Base-by-base conservation (phyloP, 768 basidiomycete genomes). In the Bullera alba region DNA sequence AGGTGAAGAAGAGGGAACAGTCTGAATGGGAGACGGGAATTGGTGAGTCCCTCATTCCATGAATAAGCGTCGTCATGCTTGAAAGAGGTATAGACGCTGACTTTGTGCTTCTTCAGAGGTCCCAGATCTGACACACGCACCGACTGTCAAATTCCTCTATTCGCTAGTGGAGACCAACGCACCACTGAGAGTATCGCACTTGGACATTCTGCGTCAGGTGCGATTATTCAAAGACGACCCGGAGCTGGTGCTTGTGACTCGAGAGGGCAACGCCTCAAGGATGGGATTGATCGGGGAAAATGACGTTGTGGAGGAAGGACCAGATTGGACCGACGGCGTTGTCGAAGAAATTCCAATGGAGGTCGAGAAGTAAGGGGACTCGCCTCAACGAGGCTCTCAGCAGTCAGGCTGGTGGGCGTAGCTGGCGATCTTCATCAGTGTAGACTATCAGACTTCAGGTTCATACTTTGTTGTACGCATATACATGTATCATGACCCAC, bases 1-100 rank as follows among this genome's bases (percentile, higher is more conserved):
- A 68, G 42, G 38, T 57, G 26, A 67, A 57, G 51, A 43, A 52
- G 44, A 51, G 47, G 26, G 73, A 74, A 51, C 30, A 22, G 28
- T 51, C 54, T 2, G 73, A 74, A 43, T 74, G 56, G 23, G 65
- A 65, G 39, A 67, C 58, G 22, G 73, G 73, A 1, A 60, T 74
- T 30, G 71, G 71, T 73, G 21, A 46, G 69, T 55, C 6, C 4
- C 8, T 15, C 2, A 21, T n/a, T n/a, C n/a, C n/a, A n/a, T n/a
- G 16, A 22, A 22, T 12, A n/a, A 14, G 16, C 32, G 5, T 21
- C 30, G 19, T 43, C 26, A n/a, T 19, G 14, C 12, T 21, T 3
- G 8, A 21, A 1, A 10, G 22, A 29, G 34, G n/a, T 7, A 27
- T 25, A 42, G 5, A 14, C 4, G 26, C 30, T 42, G 36, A 43